Evolutionary conservation across 345 rosid genomes (phyloP).

Genomic region (Sonneratia caseolaris): DNA sequence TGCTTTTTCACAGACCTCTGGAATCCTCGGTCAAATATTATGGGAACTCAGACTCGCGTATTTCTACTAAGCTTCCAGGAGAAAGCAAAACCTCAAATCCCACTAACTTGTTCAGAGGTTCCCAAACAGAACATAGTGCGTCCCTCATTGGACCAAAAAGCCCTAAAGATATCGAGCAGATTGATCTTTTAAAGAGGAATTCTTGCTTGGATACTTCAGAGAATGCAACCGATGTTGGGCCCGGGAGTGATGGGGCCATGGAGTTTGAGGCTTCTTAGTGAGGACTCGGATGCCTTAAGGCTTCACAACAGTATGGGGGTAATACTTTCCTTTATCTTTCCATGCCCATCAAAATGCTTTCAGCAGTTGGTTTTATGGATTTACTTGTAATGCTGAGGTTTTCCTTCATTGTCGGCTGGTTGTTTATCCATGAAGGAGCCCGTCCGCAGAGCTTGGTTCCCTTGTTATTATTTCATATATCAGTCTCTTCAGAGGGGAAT

Average conservation of each 20-base stretch:
- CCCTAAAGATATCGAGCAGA: constrained; percentile 1
- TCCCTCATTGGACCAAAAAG: constrained; percentile 26
- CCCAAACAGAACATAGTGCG: constrained; percentile 19
- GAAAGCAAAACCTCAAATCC: constrained; percentile 24
- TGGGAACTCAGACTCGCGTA: constrained; percentile 51
- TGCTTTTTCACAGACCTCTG: constrained; percentile 71
- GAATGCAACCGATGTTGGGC: neutral
- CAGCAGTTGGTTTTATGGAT: neutral
- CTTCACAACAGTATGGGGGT: neutral
- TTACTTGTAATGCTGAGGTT: constrained; percentile 13
- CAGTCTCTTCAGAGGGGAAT: neutral
- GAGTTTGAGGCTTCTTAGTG: constrained; percentile 7
- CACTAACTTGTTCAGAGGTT: constrained; percentile 16
- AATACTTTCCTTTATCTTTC: constrained; percentile 15
- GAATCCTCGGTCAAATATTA: constrained; percentile 37
- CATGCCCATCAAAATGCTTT: neutral
- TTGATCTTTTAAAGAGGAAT: constrained; percentile 2
- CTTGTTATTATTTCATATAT: neutral
- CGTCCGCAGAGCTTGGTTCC: neutral
- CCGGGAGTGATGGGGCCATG: neutral
- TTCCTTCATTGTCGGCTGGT: neutral
- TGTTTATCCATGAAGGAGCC: neutral
- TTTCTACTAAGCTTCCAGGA: constrained; percentile 28
- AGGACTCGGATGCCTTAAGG: neutral
- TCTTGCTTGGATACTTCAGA: constrained; percentile 3